Evolutionary conservation across 371 early-diverging fungal genomes (phyloP), one percentile per base, ranked within the genome.

Genomic region (Rhizomucor pusillus): DNA sequence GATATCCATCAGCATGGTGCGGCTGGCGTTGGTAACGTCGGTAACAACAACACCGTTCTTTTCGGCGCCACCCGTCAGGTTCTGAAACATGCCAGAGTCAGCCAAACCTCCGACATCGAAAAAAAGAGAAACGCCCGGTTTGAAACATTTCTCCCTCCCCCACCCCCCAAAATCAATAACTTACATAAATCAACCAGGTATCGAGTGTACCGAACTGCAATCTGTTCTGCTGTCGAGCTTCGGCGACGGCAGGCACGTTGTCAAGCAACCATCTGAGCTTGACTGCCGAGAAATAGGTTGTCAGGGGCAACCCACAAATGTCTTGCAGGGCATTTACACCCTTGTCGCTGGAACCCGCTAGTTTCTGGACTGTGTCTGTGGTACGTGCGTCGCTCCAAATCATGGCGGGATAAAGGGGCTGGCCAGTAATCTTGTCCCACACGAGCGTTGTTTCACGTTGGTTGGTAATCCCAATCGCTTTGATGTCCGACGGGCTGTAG

Each of bases 351-450:
- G 84, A 80, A 22, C 69, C 73, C 36, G 74, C 71, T 19, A 93
- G 75, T 37, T 60, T 41, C 47, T 79, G 69, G 20, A 97, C 95
- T 12, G 88, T 73, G n/a, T 81, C 81, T 52, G 77, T 71, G 14
- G 95, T 95, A 55, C 97, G 84, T 19, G 83, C 79, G 62, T 97
- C 97, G 51, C 85, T 86, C 97, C 97, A 97, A 35, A 97, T 91
- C 50, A 96, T 87, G 22, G 97, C 97, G 58, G 92, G 86, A 60
- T 88, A 82, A 22, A 97, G 76, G 0, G 91, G 89, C 57, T 81
- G 54, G 54, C 95, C 96, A 4, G 93, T 90, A 16, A 47, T 58
- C 23, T 60, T 69, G 73, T 95, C 93, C 94, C 95, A 97, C 12
- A 80, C 90, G 23, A 93, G 79, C 5, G 89, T 84, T 5, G 97